These are phyloP conservation scores for Pythium scleroteichum DNA, from an alignment of 352 stramenopile species.

Conservation along the genomic window DNA sequence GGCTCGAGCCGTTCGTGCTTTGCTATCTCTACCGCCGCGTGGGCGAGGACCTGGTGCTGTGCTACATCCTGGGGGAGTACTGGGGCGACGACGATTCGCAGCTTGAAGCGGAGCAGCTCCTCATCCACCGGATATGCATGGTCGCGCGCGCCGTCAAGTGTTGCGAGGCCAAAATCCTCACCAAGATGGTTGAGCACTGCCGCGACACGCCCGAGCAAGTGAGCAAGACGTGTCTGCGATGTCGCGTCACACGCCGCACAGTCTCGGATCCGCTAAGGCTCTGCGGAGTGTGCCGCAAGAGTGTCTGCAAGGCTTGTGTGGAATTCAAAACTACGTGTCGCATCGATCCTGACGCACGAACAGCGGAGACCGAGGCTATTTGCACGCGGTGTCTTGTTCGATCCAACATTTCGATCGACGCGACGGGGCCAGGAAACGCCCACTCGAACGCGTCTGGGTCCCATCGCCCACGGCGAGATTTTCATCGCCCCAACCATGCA, in stretches of 20 bases:
- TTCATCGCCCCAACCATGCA: slow-evolving; percentile 2
- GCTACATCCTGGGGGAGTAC: slow-evolving; percentile 54
- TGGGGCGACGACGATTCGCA: slow-evolving; percentile 30
- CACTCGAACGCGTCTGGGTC: not conserved
- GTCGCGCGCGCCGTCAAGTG: slow-evolving; percentile 34
- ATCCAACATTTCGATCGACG: slow-evolving; percentile 22
- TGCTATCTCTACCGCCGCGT: slow-evolving; percentile 57
- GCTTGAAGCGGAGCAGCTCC: slow-evolving; percentile 34
- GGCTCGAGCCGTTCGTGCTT: slow-evolving; percentile 38
- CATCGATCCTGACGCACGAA: slow-evolving; percentile 33
- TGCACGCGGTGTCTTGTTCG: slow-evolving; percentile 45
- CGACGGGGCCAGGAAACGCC: not conserved
- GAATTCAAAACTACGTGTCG: slow-evolving; percentile 36
- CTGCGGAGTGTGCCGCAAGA: slow-evolving; percentile 47
- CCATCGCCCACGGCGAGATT: slow-evolving; percentile 3
- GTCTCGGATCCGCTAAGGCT: slow-evolving; percentile 34
- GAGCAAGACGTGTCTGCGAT: slow-evolving; percentile 47
- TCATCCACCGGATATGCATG: slow-evolving; percentile 46
- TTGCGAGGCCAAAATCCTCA: slow-evolving; percentile 44
- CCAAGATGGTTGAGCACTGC: slow-evolving; percentile 39
- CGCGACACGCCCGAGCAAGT: slow-evolving; percentile 18
- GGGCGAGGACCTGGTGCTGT: slow-evolving; percentile 54
- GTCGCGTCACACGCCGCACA: slow-evolving; percentile 28
- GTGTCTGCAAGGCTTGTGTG: slow-evolving; percentile 41
- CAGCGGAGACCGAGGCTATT: slow-evolving; percentile 38